phyloP scores from a whole-genome alignment of 208 protist genomes.

The Trypanosoma boissoni region DNA sequence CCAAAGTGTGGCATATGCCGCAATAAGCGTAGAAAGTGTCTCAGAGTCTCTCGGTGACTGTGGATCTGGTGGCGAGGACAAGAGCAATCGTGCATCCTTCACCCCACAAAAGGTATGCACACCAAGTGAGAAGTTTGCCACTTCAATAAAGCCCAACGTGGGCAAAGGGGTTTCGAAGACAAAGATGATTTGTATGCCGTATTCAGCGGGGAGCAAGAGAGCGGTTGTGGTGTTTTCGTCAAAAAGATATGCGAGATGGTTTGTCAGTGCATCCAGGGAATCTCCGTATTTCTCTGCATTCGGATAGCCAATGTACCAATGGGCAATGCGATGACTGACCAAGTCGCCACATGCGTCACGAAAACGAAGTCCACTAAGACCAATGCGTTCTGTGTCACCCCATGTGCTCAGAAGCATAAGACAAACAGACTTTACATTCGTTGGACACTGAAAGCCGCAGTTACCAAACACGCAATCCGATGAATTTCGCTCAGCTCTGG shows the following conservation, averaged over 20 bases:
- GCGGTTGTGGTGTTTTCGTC: conserved; percentile 42
- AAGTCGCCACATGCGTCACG: conserved; percentile 43
- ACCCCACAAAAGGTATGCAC: conserved; percentile 61
- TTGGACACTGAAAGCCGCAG: conserved; percentile 28
- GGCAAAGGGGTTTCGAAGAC: conserved; percentile 41
- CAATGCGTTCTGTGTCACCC: conserved; percentile 52
- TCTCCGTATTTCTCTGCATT: conserved; percentile 16
- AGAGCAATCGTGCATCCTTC: conserved; percentile 63
- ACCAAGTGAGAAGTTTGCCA: conserved; percentile 67
- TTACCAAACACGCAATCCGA: not conserved
- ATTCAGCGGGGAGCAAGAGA: conserved; percentile 45
- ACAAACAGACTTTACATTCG: conserved; percentile 38
- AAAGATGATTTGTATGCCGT: conserved; percentile 52
- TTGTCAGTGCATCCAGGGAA: not conserved
- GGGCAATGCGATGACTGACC: conserved; percentile 23
- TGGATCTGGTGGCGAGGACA: conserved; percentile 12
- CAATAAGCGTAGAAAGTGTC: conserved; percentile 10
- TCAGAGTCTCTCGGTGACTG: too few species aligned
- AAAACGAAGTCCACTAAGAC: conserved; percentile 58
- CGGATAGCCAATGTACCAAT: conserved; percentile 46
- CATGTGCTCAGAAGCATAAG: conserved; percentile 65
- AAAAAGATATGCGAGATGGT: conserved; percentile 30
- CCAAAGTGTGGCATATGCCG: conserved; percentile 45
- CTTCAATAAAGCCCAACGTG: conserved; percentile 56
- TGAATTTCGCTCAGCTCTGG: not conserved